Evolutionary conservation across 2,329 filamentous ascomycete genomes (phyloP), one percentile per base, ranked within the genome.

Genomic region (Arthrobotrys sphaeroides): DNA sequence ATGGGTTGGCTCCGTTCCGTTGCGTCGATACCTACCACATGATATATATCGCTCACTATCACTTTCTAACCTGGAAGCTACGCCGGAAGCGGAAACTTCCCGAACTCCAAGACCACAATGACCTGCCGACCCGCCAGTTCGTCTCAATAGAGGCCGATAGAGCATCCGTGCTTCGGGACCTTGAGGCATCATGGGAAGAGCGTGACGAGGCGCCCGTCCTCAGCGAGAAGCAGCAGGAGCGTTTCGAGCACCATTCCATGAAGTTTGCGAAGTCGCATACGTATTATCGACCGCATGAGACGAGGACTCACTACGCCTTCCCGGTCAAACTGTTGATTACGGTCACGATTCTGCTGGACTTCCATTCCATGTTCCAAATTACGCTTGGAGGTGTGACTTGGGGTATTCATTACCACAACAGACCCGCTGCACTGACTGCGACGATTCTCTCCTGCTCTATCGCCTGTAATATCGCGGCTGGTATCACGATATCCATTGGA

Each of bases 251-350:
- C 80, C 92, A 96, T 80, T 90, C 94, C 80, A 86, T 85, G 78
- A 94, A 94, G 80, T 91, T 95, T 80, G 87, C 90, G 80, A 92
- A 90, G 78, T 93, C 90, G 0, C 92, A 96, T 81, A 93, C 91
- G 4, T 96, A 94, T 82, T 96, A 96, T 85, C 94, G 94, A 80
- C 92, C 92, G 0, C 90, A 96, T 82, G 92, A 96, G 82, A 96
- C 92, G 0, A 85, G 88, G 33, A 96, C 92, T 0, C 92, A 96
- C 81, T 86, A 89, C 80, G 90, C 92, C 0, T 96, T 96, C 77
- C 91, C 92, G 0, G 84, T 94, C 0, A 86, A 87, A 31, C 85
- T 93, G 4, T 88, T 96, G 31, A 86, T 95, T 38, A 89, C 91
- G 69, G 89, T 94, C 72, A 90, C 94, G n/a, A 85, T 92, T 5